A percentile compares a stretch with the other conserved stretches of the same genome.
phyloP scores from a whole-genome alignment of 768 basidiomycete genomes.

The Xerocomellus chrysenteron region DNA sequence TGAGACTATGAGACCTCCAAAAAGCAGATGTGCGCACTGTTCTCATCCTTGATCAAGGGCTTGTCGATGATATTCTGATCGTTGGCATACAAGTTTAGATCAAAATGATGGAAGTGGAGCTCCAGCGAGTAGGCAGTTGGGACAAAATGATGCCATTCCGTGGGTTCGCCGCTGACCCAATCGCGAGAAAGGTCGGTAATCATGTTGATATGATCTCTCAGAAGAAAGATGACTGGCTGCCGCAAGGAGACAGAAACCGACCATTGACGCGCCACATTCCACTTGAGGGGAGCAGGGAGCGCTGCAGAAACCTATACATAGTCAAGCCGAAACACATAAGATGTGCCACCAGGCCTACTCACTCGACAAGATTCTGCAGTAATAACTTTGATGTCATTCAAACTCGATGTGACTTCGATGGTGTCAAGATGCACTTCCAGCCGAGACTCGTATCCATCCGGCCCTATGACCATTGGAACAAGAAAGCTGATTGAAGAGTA shows the following conservation, averaged over 20 bases:
- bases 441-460: constrained; percentile 73
- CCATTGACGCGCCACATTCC: constrained; percentile 85
- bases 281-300: constrained; percentile 77
- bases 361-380: constrained; percentile 79
- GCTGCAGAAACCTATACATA: constrained; percentile 58
- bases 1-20: neutral
- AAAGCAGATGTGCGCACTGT: constrained; percentile 50
- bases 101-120: constrained; percentile 71
- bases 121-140: constrained; percentile 77
- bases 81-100: constrained; percentile 81
- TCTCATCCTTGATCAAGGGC: constrained; percentile 77
- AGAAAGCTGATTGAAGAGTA: constrained; percentile 84
- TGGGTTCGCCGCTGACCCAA: constrained; percentile 82
- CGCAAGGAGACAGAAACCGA: constrained; percentile 67
- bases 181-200: constrained; percentile 91
- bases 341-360: constrained; percentile 17
- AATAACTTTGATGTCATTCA: constrained; percentile 84
- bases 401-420: constrained; percentile 73
- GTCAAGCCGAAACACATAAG: constrained; percentile 2
- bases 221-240: constrained; percentile 70
- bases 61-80: constrained; percentile 97
- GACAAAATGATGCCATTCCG: constrained; percentile 78
- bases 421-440: constrained; percentile 83
- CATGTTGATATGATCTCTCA: constrained; percentile 94
- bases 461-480: constrained; percentile 75